Evolutionary conservation across 352 stramenopile genomes (phyloP).

Genomic region (Paralagenidium karlingii): DNA sequence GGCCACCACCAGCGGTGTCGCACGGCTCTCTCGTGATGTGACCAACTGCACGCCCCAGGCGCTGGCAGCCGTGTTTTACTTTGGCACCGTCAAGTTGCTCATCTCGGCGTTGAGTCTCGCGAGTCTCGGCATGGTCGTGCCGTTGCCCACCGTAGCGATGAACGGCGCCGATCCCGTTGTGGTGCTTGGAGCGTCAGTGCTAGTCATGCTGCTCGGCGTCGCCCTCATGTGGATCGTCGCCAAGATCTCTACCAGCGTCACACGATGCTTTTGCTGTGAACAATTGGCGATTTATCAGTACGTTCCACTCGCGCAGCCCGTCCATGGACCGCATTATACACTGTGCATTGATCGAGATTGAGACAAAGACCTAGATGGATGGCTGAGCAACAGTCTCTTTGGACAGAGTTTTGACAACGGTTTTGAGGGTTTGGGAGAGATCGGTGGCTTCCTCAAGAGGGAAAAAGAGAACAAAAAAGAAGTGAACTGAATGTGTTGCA

Average conservation of each 20-base stretch:
- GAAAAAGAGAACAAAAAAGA: too few relatives aligned
- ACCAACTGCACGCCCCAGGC: constrained; percentile 21
- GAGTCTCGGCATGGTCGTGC: constrained; percentile 36
- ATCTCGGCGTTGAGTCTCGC: constrained; percentile 34
- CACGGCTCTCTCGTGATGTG: constrained; percentile 38
- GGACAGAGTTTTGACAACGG: too few relatives aligned
- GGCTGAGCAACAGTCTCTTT: too few relatives aligned
- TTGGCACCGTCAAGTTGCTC: constrained; percentile 42
- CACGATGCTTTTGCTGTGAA: constrained; percentile 59
- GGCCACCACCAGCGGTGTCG: constrained; percentile 21
- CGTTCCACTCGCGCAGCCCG: too few relatives aligned
- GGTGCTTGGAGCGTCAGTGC: constrained; percentile 18
- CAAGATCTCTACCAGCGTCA: constrained; percentile 23
- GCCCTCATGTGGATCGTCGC: constrained; percentile 39
- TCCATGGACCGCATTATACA: too few relatives aligned
- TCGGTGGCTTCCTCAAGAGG: too few relatives aligned
- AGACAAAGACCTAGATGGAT: too few relatives aligned
- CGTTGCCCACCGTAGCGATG: constrained; percentile 25
- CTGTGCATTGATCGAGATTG: too few relatives aligned
- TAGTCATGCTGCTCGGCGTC: constrained; percentile 36
- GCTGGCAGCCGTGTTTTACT: constrained; percentile 39
- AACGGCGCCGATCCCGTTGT: constrained; percentile 13
- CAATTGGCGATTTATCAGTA: constrained; percentile 36
- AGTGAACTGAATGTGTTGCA: too few relatives aligned
- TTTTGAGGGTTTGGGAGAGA: too few relatives aligned